Evolutionary conservation across 805 yeast genomes (phyloP).

Genomic region (Kazachstania kunashirensis): DNA sequence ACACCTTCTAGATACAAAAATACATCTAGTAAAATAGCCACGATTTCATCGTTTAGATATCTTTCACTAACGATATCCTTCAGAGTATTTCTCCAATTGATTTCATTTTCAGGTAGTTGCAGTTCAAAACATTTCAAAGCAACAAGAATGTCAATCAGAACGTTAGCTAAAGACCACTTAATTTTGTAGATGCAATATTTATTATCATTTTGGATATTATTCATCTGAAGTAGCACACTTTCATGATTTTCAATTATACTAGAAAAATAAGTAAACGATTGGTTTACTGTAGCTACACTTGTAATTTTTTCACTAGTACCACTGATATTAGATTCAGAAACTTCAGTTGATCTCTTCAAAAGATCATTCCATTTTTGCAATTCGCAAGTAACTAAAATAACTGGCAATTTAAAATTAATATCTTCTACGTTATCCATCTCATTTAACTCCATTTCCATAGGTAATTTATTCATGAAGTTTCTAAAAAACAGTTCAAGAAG

Average conservation of each 20-base stretch:
- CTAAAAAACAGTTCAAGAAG: slow-evolving; percentile 13
- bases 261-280: slow-evolving; percentile 8
- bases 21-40: slow-evolving; percentile 10
- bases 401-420: slow-evolving; percentile 22
- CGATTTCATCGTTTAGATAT: slow-evolving; percentile 8
- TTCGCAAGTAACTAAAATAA: slow-evolving; percentile 22
- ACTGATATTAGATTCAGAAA: not conserved
- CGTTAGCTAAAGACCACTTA: slow-evolving; percentile 14
- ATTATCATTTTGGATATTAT: too few relatives aligned
- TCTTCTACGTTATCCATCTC: slow-evolving; percentile 8
- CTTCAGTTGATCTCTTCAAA: slow-evolving; percentile 8
- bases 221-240: slow-evolving; percentile 5
- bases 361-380: slow-evolving; percentile 24
- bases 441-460: slow-evolving; percentile 6
- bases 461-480: slow-evolving; percentile 12
- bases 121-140: slow-evolving; percentile 24
- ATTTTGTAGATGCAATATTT: too few relatives aligned
- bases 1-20: slow-evolving; percentile 23
- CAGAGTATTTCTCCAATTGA: slow-evolving; percentile 15
- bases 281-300: slow-evolving; percentile 2
- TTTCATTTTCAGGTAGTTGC: slow-evolving; percentile 19
- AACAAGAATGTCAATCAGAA: slow-evolving; percentile 19
- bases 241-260: slow-evolving; percentile 13
- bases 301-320: not conserved
- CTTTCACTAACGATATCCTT: slow-evolving; percentile 10